Base-by-base conservation (phyloP, 2,329 filamentous ascomycete genomes). In the Huntiella abstrusa region DNA sequence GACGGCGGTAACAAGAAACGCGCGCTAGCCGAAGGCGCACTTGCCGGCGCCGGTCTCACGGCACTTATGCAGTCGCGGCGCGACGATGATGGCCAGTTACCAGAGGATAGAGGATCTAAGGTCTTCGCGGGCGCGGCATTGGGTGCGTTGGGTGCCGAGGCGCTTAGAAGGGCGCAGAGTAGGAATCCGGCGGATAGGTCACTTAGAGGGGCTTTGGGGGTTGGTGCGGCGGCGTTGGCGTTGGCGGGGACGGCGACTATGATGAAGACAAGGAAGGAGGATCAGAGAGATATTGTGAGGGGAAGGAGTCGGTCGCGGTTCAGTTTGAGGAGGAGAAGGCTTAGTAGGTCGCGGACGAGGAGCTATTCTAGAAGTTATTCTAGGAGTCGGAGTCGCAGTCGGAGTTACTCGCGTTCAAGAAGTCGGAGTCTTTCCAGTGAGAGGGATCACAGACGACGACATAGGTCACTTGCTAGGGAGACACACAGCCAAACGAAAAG, bases 221-320 rank as follows among this genome's bases (percentile, higher is more conserved):
- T 78, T 37, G 75, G 75, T 6, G 75, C 74, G 7, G 73, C 75
- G 16, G 75, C 74, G 12, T 64, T 79, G 17, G 75, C 75, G 5
- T 71, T 76, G 15, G 74, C 75, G 3, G 75, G 75, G n/a, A 75
- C 75, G 4, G 68, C 73, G 51, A 77, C 78, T 55, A 77, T 77
- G 54, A 70, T 73, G 56, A 69, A 77, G 51, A 67, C 69, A 53
- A 71, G 66, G 58, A 76, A 73, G 55, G 58, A 70, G 39, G 71
- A 77, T 39, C 73, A 70, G 54, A 75, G 77, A 52, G 74, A 78
- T 53, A 58, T 65, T 11, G 61, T 55, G 19, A 37, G 45, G 15
- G 45, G 52, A 28, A 70, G 75, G 43, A 75, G 75, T 7, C 70
- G 74, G 39, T 69, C 68, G 53, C 65, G 70, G 22, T 66, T 61